Conservation (phyloP, 2,329 filamentous ascomycete species). For the Coniosporium tulheliwenetii region DNA sequence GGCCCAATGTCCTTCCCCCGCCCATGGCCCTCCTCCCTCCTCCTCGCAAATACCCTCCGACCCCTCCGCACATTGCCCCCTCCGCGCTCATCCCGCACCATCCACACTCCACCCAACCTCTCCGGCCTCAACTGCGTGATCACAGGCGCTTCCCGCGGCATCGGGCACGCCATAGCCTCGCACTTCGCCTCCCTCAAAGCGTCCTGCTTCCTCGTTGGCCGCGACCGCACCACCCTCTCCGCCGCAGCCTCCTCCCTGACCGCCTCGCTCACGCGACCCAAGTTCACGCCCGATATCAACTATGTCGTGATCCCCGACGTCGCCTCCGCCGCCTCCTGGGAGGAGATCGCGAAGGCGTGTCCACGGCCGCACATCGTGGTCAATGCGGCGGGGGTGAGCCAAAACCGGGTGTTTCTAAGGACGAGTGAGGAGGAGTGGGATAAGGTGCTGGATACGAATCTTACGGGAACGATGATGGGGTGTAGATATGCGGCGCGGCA, state of each 20-base stretch:
- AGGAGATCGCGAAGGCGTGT: neutral
- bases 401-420: conserved; percentile 46
- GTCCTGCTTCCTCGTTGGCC: conserved; percentile 8
- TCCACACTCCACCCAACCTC: conserved; percentile 6
- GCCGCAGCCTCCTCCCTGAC: neutral
- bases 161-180: conserved; percentile 20
- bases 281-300: no score
- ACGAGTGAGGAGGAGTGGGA: conserved; percentile 36
- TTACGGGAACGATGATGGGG: conserved; percentile 47
- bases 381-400: conserved; percentile 64
- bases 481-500: conserved; percentile 36
- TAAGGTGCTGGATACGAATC: conserved; percentile 51
- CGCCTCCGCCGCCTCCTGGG: no score
- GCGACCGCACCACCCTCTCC: neutral
- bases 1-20: no score
- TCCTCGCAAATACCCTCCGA: neutral
- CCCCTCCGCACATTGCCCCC: no score
- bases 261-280: no score
- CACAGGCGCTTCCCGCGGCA: conserved; percentile 21
- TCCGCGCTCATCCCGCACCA: neutral
- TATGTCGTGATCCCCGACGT: no score
- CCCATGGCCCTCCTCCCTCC: neutral
- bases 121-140: conserved; percentile 11
- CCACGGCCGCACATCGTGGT: conserved; percentile 40
- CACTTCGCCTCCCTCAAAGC: conserved; percentile 12